Evolutionary conservation across 768 basidiomycete species (phyloP).

Genomic region (Mycena galopus): DNA sequence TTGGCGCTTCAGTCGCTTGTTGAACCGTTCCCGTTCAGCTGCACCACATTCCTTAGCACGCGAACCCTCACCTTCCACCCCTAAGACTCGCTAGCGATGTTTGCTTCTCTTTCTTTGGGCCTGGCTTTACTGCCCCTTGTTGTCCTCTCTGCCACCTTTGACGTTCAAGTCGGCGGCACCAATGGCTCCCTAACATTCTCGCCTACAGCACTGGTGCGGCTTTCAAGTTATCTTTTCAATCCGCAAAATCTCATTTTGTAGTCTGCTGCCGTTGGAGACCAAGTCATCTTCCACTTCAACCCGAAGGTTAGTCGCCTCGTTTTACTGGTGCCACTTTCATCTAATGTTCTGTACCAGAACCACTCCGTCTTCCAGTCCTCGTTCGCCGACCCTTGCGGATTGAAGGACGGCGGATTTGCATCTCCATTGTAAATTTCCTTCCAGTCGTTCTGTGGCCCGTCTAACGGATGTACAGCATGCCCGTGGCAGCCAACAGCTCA

Average conservation of each 20-base stretch:
- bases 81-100: constrained; percentile 53
- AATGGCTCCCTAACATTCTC: constrained; percentile 56
- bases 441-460: constrained; percentile 6
- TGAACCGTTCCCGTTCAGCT: not conserved
- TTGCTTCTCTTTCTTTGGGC: constrained; percentile 59
- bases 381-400: constrained; percentile 67
- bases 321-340: not conserved
- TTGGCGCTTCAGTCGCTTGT: not conserved
- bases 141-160: constrained; percentile 61
- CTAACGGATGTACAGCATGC: constrained; percentile 52
- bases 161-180: constrained; percentile 67
- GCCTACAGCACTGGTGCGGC: constrained; percentile 67
- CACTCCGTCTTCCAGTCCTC: constrained; percentile 67
- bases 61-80: constrained; percentile 40
- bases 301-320: constrained; percentile 45
- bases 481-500: constrained; percentile 65
- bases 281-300: constrained; percentile 72
- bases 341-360: constrained; percentile 50
- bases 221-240: not conserved
- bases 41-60: constrained; percentile 29
- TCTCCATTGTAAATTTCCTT: constrained; percentile 66
- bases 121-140: constrained; percentile 65
- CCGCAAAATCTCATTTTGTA: constrained; percentile 36
- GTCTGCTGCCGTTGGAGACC: constrained; percentile 66
- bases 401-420: constrained; percentile 63